phyloP scores from a whole-genome alignment of 768 basidiomycete genomes.

The Tephrocybe sp. region DNA sequence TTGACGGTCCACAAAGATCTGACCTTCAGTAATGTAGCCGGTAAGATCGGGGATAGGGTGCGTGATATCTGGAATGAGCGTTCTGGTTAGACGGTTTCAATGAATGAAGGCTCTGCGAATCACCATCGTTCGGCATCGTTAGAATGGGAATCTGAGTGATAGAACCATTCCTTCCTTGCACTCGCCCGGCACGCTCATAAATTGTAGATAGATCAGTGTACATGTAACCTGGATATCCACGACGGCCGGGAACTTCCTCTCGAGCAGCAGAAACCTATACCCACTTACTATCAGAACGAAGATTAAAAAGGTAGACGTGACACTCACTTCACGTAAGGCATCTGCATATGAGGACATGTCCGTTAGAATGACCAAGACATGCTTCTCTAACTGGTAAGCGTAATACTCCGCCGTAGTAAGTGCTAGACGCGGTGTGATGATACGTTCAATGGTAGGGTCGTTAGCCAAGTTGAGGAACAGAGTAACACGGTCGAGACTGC shows the following conservation, averaged over 20 bases:
- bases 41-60: conserved; percentile 99
- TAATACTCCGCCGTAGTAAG: conserved; percentile 99
- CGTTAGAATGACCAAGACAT: conserved; percentile 97
- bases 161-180: conserved; percentile 95
- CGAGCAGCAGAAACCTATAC: conserved; percentile 92
- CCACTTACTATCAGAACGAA: conserved; percentile 10
- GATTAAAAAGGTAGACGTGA: conserved; percentile 4
- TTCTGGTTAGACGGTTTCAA: conserved; percentile 14
- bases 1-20: conserved; percentile 98
- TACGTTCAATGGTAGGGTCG: conserved; percentile 99
- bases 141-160: conserved; percentile 99
- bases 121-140: conserved; percentile 99
- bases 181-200: conserved; percentile 98
- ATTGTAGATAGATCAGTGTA: conserved; percentile 99
- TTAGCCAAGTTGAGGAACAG: conserved; percentile 98
- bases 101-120: conserved; percentile 25
- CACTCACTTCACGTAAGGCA: conserved; percentile 84
- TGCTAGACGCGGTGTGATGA: conserved; percentile 97
- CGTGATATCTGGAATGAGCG: conserved; percentile 80
- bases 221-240: conserved; percentile 98
- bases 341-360: conserved; percentile 99
- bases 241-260: conserved; percentile 98
- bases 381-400: conserved; percentile 99
- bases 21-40: conserved; percentile 99
- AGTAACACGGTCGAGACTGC: conserved; percentile 94